Percentiles rank a stretch among this genome's conserved stretches.
These are phyloP conservation scores for Apiotrichum siamense DNA, from an alignment of 1,284 basidiomycete genomes.

Conservation along the genomic window DNA sequence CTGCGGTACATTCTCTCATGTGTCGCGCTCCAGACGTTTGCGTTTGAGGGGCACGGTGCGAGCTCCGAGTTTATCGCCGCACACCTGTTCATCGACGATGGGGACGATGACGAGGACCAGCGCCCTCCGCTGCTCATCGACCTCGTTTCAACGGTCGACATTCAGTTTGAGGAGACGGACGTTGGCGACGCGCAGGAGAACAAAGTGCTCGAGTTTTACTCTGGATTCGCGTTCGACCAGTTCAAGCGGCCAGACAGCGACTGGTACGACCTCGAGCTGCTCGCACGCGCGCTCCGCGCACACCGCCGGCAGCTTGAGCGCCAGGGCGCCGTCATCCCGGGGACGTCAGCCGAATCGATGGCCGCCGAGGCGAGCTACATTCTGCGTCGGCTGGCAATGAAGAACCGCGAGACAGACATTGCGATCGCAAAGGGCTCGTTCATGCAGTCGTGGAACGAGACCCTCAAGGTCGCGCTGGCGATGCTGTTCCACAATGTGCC, in stretches of 20 bases:
- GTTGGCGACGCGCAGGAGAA: conserved; percentile 54
- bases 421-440: conserved; percentile 62
- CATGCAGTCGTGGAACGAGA: conserved; percentile 73
- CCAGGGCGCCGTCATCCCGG: conserved; percentile 61
- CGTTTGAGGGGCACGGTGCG: conserved; percentile 71
- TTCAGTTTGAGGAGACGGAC: conserved; percentile 78
- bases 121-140: conserved; percentile 78
- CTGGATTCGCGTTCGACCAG: conserved; percentile 63
- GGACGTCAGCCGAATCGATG: conserved; percentile 62
- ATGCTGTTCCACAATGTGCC: conserved; percentile 73
- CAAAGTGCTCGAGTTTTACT: conserved; percentile 57
- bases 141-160: conserved; percentile 74
- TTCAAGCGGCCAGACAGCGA: conserved; percentile 65
- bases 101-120: conserved; percentile 59
- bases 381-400: conserved; percentile 70
- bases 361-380: conserved; percentile 67
- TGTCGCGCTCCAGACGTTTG: conserved; percentile 82
- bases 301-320: conserved; percentile 60
- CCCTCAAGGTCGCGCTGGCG: conserved; percentile 73
- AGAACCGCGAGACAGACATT: conserved; percentile 79
- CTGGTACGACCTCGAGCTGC: conserved; percentile 67
- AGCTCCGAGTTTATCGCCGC: conserved; percentile 65
- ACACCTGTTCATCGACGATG: conserved; percentile 58
- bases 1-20: conserved; percentile 81
- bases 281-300: conserved; percentile 61